Conservation (phyloP, 2,329 filamentous ascomycete genomes). For the Hypoxylon sp. region DNA sequence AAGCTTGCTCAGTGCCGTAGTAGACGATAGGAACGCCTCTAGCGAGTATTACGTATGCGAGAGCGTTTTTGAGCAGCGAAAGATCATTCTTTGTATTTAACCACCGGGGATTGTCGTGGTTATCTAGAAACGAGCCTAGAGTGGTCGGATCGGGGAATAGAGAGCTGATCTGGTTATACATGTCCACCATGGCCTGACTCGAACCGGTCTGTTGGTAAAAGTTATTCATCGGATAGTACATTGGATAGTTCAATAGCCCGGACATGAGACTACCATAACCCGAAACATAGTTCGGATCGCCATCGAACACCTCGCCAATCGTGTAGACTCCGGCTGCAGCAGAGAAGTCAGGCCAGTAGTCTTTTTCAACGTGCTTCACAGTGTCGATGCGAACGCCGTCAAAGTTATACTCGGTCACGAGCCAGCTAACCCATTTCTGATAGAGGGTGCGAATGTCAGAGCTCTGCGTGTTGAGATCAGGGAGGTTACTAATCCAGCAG, state of each 20-base stretch:
- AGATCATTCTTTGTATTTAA: slow-evolving; percentile 66
- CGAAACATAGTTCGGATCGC: slow-evolving; percentile 65
- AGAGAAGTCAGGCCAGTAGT: slow-evolving; percentile 70
- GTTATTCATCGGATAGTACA: slow-evolving; percentile 53
- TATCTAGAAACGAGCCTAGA: slow-evolving; percentile 70
- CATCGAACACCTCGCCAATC: slow-evolving; percentile 73
- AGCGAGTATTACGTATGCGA: slow-evolving; percentile 73
- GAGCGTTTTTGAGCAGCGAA: slow-evolving; percentile 71
- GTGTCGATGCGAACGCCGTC: slow-evolving; percentile 74
- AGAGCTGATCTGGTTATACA: slow-evolving; percentile 56
- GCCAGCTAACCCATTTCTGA: slow-evolving; percentile 70
- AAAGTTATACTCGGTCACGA: slow-evolving; percentile 74
- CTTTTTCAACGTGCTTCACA: slow-evolving; percentile 72
- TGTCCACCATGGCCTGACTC: slow-evolving; percentile 59
- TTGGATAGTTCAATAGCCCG: slow-evolving; percentile 74
- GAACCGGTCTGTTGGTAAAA: slow-evolving; percentile 59
- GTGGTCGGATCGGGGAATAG: slow-evolving; percentile 62
- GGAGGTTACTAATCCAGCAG: slow-evolving; percentile 73
- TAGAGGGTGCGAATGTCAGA: slow-evolving; percentile 65
- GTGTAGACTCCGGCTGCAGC: slow-evolving; percentile 70
- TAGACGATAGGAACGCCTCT: slow-evolving; percentile 77
- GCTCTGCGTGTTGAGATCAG: slow-evolving; percentile 72
- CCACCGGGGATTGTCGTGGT: slow-evolving; percentile 72
- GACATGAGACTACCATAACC: slow-evolving; percentile 69
- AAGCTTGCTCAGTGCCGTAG: slow-evolving; percentile 76